Evolutionary conservation across 495 filamentous ascomycete genomes (phyloP).

Genomic region (Trichodelitschia bisporula): DNA sequence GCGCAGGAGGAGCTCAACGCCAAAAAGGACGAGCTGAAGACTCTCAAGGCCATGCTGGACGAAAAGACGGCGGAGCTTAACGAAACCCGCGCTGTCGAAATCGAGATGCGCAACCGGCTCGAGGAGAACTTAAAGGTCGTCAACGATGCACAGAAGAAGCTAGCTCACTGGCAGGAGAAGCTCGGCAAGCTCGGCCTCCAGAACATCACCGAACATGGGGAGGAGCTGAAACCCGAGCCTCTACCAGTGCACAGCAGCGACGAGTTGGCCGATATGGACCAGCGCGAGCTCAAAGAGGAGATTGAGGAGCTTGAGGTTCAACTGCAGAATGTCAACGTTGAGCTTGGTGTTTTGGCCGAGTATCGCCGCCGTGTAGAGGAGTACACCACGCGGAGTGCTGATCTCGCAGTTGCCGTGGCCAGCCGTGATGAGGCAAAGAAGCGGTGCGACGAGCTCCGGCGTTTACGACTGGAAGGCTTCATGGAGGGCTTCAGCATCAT

Average conservation of each 20-base stretch:
- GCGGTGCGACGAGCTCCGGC: slow-evolving; percentile 72
- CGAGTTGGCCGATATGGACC: slow-evolving; percentile 81
- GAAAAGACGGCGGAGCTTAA: slow-evolving; percentile 71
- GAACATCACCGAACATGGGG: slow-evolving; percentile 28
- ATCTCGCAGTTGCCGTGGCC: slow-evolving; percentile 48
- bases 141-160: slow-evolving; percentile 61
- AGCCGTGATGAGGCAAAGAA: slow-evolving; percentile 70
- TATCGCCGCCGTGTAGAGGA: slow-evolving; percentile 82
- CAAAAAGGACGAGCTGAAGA: slow-evolving; percentile 58
- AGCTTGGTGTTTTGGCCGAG: slow-evolving; percentile 75
- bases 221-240: slow-evolving; percentile 21
- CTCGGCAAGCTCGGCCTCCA: slow-evolving; percentile 55
- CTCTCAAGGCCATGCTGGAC: slow-evolving; percentile 66
- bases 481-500: slow-evolving; percentile 95
- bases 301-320: slow-evolving; percentile 86
- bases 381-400: slow-evolving; percentile 53
- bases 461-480: slow-evolving; percentile 78
- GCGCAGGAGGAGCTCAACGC: slow-evolving; percentile 54
- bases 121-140: slow-evolving; percentile 87
- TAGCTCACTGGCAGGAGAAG: slow-evolving; percentile 74
- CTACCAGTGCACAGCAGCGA: slow-evolving; percentile 68
- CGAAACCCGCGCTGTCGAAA: slow-evolving; percentile 69
- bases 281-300: slow-evolving; percentile 59
- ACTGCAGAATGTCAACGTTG: slow-evolving; percentile 68
- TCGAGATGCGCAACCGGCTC: slow-evolving; percentile 95